phyloP scores from a whole-genome alignment of 2,329 filamentous ascomycete genomes.

The Amauroascus niger region DNA sequence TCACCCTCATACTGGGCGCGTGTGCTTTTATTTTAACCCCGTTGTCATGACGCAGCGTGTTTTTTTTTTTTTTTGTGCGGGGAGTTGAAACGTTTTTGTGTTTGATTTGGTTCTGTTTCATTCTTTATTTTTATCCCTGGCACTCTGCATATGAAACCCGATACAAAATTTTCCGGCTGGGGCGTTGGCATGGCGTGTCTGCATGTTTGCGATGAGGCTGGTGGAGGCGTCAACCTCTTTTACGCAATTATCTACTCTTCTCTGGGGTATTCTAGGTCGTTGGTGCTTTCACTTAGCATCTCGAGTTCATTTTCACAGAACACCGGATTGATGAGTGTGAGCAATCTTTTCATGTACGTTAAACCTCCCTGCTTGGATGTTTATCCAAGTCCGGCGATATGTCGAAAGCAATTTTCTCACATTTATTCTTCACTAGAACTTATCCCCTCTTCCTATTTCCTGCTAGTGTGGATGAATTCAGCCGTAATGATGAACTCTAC shows the following conservation, averaged over 20 bases:
- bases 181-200: conserved; percentile 27
- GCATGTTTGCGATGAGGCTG: conserved; percentile 21
- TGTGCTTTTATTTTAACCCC: conserved; percentile 18
- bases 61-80: conserved; percentile 18
- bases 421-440: conserved; percentile 34
- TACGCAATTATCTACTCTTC: conserved; percentile 29
- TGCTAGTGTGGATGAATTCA: conserved; percentile 21
- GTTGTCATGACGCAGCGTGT: conserved; percentile 16
- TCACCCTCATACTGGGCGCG: conserved; percentile 8
- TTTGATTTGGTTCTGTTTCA: conserved; percentile 22
- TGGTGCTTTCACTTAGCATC: conserved; percentile 20
- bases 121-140: conserved; percentile 22
- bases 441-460: conserved; percentile 18
- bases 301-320: conserved; percentile 30
- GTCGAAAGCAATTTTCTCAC: conserved; percentile 39
- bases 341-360: conserved; percentile 38
- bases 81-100: conserved; percentile 16
- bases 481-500: conserved; percentile 17
- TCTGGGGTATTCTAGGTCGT: conserved; percentile 22
- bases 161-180: conserved; percentile 29
- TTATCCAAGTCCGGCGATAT: conserved; percentile 34
- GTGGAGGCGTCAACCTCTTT: conserved; percentile 28
- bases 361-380: conserved; percentile 40
- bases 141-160: conserved; percentile 29
- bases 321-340: conserved; percentile 28